phyloP scores from a whole-genome alignment of 352 stramenopile genomes.

The Phytophthora syringae region DNA sequence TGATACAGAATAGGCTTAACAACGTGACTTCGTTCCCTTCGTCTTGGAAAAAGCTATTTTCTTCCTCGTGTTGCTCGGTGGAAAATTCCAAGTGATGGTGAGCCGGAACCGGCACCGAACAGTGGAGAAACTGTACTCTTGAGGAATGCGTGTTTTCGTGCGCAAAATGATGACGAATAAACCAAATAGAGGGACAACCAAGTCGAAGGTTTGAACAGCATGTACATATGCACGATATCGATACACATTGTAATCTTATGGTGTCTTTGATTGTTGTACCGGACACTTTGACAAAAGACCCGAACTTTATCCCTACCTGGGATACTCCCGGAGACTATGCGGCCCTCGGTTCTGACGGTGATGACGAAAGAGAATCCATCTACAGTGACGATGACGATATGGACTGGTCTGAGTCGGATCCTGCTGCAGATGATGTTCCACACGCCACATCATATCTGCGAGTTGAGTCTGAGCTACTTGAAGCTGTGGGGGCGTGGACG shows the following conservation, averaged over 20 bases:
- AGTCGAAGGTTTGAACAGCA: background rate
- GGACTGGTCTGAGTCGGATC: background rate
- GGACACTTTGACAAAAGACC: conserved; percentile 5
- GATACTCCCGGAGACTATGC: background rate
- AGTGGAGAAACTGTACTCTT: no score
- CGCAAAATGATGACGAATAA: background rate
- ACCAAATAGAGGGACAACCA: background rate
- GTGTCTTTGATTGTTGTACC: conserved; percentile 11
- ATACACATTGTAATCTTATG: background rate
- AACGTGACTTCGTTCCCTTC: no score
- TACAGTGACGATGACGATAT: conserved; percentile 13
- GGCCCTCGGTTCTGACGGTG: conserved; percentile 9
- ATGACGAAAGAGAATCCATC: background rate
- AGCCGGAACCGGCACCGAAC: no score
- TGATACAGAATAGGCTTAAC: no score
- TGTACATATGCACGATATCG: conserved; percentile 5
- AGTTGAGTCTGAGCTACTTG: conserved; percentile 3
- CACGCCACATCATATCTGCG: background rate
- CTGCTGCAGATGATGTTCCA: background rate
- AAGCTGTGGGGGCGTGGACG: background rate
- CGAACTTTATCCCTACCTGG: background rate
- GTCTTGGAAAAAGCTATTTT: no score
- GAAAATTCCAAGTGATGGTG: no score
- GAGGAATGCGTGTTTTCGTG: no score
- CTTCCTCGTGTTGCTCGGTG: no score